Evolutionary conservation across 768 basidiomycete species (phyloP).

Genomic region (Clitopilus passeckerianus): DNA sequence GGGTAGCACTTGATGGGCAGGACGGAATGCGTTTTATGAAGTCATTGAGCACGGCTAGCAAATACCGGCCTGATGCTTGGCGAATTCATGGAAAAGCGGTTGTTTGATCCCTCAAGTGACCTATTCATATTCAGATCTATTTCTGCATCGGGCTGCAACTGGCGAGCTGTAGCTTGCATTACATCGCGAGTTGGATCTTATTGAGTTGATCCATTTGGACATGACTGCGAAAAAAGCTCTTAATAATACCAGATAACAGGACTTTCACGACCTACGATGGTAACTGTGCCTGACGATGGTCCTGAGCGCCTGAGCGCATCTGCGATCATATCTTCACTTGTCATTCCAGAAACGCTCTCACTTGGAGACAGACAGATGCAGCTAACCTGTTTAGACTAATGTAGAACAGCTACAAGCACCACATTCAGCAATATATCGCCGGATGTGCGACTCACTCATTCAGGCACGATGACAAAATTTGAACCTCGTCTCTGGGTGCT

Average conservation of each 20-base stretch:
- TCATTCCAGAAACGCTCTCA: background rate
- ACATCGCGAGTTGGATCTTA: background rate
- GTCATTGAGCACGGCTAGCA: background rate
- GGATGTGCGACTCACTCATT: slow-evolving; percentile 1
- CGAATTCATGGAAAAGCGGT: background rate
- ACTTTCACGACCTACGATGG: background rate
- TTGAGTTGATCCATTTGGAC: background rate
- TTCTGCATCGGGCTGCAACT: background rate
- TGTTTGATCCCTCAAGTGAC: background rate
- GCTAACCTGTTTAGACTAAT: slow-evolving; percentile 1
- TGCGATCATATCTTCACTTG: slow-evolving; percentile 1
- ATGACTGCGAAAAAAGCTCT: background rate
- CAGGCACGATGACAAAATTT: background rate
- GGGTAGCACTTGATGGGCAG: background rate
- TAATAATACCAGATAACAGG: background rate
- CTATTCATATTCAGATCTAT: background rate
- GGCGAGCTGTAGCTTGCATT: background rate
- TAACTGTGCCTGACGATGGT: background rate
- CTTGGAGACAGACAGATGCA: background rate
- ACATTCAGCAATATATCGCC: slow-evolving; percentile 1
- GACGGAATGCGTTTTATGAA: background rate
- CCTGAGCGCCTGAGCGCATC: slow-evolving; percentile 1
- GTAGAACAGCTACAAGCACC: background rate
- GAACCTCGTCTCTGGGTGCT: background rate
- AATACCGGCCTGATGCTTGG: background rate